phyloP scores from a whole-genome alignment of 176 grass and related monocot genomes.

The Oropetium thomaeum region DNA sequence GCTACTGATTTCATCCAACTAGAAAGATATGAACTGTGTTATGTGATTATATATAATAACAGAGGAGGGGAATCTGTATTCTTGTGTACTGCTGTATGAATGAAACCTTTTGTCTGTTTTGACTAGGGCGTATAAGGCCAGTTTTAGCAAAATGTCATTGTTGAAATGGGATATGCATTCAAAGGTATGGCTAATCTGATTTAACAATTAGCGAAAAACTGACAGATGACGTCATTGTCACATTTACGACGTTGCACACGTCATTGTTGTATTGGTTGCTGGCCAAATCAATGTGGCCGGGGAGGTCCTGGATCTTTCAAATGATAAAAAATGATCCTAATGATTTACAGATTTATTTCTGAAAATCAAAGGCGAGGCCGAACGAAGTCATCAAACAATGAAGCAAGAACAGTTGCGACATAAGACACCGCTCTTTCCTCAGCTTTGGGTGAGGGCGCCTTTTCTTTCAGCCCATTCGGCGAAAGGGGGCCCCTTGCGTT shows the following conservation, averaged over 20 bases:
- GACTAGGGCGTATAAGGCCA: neutral
- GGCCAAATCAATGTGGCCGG: neutral
- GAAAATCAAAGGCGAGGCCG: neutral
- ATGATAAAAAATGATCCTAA: too few species aligned
- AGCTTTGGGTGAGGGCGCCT: too few species aligned
- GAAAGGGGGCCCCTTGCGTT: too few species aligned
- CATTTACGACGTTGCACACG: too few species aligned
- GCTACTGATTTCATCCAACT: neutral
- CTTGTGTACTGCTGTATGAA: neutral
- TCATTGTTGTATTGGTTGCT: neutral
- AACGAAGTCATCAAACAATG: too few species aligned
- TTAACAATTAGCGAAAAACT: neutral
- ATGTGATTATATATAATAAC: slow-evolving; percentile 17
- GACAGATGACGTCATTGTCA: too few species aligned
- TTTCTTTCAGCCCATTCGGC: too few species aligned
- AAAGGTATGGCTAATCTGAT: neutral
- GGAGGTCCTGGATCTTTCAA: too few species aligned
- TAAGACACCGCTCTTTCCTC: too few species aligned
- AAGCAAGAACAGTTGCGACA: neutral
- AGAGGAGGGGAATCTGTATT: neutral
- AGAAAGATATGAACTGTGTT: slow-evolving; percentile 6
- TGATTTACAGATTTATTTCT: too few species aligned
- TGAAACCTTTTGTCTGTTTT: neutral
- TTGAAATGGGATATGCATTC: neutral
- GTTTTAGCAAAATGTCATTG: neutral